Evolutionary conservation across 257 asterid genomes (phyloP).

Genomic region (Salvia splendens): DNA sequence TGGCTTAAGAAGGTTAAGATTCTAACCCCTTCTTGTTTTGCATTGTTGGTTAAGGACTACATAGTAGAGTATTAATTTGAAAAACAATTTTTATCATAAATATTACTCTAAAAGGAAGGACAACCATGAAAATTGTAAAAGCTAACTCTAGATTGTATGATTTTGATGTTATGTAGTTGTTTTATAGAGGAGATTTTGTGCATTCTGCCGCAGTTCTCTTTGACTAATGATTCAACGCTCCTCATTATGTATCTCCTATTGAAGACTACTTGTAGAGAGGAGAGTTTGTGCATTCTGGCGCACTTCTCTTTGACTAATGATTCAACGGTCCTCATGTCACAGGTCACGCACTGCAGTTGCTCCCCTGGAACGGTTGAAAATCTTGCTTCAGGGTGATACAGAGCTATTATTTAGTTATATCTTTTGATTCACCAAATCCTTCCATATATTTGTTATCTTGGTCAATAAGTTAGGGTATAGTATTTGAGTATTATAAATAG

Average conservation of each 20-base stretch:
- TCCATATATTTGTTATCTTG: no score
- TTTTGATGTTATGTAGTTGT: not conserved
- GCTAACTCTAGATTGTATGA: not conserved
- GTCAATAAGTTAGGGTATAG: no score
- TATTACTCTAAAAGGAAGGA: not conserved
- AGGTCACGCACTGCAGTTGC: conserved; percentile 98
- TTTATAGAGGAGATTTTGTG: not conserved
- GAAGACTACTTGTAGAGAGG: not conserved
- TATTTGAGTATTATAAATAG: no score
- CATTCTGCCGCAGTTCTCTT: not conserved
- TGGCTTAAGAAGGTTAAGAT: no score
- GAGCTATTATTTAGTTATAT: conserved; percentile 28
- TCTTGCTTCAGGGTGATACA: conserved; percentile 87
- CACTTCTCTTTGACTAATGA: not conserved
- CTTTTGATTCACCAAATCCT: no score
- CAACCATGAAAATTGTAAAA: not conserved
- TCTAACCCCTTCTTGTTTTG: not conserved
- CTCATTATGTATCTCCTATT: not conserved
- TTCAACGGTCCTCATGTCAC: conserved; percentile 25
- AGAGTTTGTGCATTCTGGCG: not conserved
- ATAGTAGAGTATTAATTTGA: not conserved
- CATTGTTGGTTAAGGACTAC: not conserved
- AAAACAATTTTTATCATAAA: not conserved
- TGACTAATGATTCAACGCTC: not conserved
- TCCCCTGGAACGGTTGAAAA: conserved; percentile 86